Evolutionary conservation across 148 eudicot genomes (phyloP).

Genomic region (Rhododendron williamsianum): DNA sequence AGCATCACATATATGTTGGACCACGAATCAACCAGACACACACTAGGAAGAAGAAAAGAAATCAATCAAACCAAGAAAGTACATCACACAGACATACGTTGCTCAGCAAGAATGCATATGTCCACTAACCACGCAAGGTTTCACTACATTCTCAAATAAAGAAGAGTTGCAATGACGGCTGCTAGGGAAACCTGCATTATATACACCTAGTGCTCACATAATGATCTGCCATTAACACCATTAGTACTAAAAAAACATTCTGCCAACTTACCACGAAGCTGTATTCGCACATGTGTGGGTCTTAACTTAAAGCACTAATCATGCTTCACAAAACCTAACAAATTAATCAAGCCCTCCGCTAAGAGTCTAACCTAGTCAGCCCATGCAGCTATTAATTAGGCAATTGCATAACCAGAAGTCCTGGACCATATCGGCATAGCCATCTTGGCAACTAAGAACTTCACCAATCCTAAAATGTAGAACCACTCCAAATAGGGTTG

Average conservation of each 20-base stretch:
- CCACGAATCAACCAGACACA: background rate
- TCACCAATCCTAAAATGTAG: background rate
- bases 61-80: background rate
- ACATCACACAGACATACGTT: background rate
- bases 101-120: background rate
- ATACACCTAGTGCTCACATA: background rate
- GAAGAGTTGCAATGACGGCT: background rate
- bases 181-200: background rate
- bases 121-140: background rate
- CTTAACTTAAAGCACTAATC: too few species aligned
- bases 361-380: background rate
- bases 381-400: background rate
- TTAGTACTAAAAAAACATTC: background rate
- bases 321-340: background rate
- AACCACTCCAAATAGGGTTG: background rate
- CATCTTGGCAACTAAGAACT: background rate
- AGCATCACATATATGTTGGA: background rate
- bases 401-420: background rate
- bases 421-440: background rate
- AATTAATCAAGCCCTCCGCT: background rate
- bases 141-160: background rate
- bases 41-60: background rate
- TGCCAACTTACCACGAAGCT: background rate
- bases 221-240: background rate
- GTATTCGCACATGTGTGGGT: too few species aligned